Base-by-base conservation (phyloP, 805 yeast species). In the Candida nanaspora region DNA sequence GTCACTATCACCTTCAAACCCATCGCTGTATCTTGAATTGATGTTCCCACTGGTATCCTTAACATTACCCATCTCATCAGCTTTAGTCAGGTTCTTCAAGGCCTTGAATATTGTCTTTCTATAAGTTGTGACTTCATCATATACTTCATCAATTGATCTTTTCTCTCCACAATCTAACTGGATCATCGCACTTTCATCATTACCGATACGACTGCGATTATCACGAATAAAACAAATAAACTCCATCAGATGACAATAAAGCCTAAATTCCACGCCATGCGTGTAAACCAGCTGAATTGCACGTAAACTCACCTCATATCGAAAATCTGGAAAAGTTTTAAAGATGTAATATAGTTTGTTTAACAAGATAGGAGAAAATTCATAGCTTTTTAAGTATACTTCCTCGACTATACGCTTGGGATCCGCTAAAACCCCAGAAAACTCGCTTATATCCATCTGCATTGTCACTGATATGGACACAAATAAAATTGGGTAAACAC, bases 321-420 rank as follows among this genome's bases (percentile, higher is more conserved):
- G 31, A 13, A 41, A 35, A 1, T 41, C 37, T 6, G 49, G 47
- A 33, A 39, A 46, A 10, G 41, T 41, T n/a, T 18, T 35, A 14
- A 42, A 48, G 10, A 56, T 49, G 29, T 47, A 46, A 14, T 35
- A 38, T 25, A 53, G 40, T 31, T 58, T 42, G 28, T 43, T 44
- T 31, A 56, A 33, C 21, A 47, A 49, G 9, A 55, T 28, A 8
- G 56, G 58, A 2, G 49, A 46, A 2, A 39, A 41, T 14, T 38
- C 28, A 23, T 52, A 48, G 10, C 35, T 23, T 20, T 46, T 40
- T 21, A 43, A 26, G 23, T 44, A 46, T 2, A 43, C 11, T 29
- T 42, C 46, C n/a, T n/a, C n/a, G n/a, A n/a, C n/a, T n/a, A n/a
- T n/a, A n/a, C n/a, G n/a, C n/a, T n/a, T n/a, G n/a, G n/a, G n/a